These are phyloP conservation scores for Ganoderma sinense DNA, from an alignment of 1,284 basidiomycete species.

Conservation along the genomic window DNA sequence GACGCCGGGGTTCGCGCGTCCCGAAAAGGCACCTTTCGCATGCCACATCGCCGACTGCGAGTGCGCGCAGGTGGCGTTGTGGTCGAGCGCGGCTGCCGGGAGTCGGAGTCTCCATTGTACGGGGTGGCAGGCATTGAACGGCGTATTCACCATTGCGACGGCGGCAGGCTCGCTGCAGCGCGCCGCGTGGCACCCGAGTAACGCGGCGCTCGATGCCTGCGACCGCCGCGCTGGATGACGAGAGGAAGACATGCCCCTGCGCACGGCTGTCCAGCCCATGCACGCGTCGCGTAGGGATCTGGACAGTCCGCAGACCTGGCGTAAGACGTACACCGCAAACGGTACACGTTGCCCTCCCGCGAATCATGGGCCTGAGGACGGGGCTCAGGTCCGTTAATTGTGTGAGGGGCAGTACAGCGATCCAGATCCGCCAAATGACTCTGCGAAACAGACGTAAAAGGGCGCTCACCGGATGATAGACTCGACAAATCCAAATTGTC, in stretches of 20 bases:
- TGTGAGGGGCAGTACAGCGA: not conserved
- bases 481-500: not conserved
- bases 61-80: constrained; percentile 3
- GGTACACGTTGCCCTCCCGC: not conserved
- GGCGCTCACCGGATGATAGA: constrained; percentile 2
- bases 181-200: not conserved
- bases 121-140: not conserved
- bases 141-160: not conserved
- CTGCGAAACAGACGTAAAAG: not conserved
- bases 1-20: not conserved
- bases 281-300: not conserved
- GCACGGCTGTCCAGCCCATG: not conserved
- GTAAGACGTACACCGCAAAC: not conserved
- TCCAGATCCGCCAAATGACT: constrained; percentile 4
- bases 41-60: not conserved
- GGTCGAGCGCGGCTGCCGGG: not conserved
- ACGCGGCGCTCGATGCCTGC: constrained; percentile 3
- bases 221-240: not conserved
- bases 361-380: not conserved
- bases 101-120: not conserved
- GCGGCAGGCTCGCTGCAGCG: not conserved
- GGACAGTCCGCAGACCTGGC: not conserved
- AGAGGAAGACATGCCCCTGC: constrained; percentile 5
- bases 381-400: not conserved
- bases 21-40: constrained; percentile 7